These are phyloP conservation scores for Piedraia hortae DNA, from an alignment of 2,329 filamentous ascomycete species.

Conservation along the genomic window DNA sequence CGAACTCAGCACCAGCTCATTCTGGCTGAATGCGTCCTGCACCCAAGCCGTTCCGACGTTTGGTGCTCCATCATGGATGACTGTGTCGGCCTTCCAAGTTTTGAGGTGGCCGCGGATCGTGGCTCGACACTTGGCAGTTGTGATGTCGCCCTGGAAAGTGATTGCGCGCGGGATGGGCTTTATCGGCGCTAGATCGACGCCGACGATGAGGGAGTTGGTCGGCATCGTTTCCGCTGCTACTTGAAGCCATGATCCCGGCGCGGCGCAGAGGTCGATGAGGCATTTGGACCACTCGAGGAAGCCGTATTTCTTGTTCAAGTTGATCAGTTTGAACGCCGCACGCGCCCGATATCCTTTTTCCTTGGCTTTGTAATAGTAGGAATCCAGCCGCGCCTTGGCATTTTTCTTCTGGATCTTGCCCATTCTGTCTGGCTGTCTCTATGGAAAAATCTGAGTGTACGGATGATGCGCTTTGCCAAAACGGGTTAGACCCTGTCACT, in stretches of 20 bases:
- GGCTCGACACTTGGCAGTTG: constrained; percentile 78
- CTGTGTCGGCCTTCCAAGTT: constrained; percentile 85
- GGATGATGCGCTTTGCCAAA: too few species aligned
- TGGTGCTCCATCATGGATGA: constrained; percentile 86
- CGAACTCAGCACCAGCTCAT: constrained; percentile 68
- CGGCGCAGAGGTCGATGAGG: constrained; percentile 86
- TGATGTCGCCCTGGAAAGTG: constrained; percentile 93
- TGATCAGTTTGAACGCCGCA: constrained; percentile 92
- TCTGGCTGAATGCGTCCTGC: constrained; percentile 94
- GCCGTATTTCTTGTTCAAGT: constrained; percentile 96
- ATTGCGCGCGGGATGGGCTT: constrained; percentile 87
- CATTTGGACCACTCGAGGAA: constrained; percentile 95
- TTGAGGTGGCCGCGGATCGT: constrained; percentile 77
- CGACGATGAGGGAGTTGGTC: constrained; percentile 63
- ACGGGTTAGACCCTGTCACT: too few species aligned
- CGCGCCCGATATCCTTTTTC: constrained; percentile 91
- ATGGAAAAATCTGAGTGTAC: too few species aligned
- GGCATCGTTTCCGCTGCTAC: constrained; percentile 93
- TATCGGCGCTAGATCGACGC: constrained; percentile 82
- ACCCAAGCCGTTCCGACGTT: constrained; percentile 97
- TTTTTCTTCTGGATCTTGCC: constrained; percentile 99
- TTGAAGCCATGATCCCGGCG: constrained; percentile 90
- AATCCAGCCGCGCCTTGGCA: constrained; percentile 92
- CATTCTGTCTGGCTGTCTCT: too few species aligned
- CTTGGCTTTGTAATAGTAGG: constrained; percentile 96